Conservation (phyloP, 768 basidiomycete species). For the Clathrus columnatus region DNA sequence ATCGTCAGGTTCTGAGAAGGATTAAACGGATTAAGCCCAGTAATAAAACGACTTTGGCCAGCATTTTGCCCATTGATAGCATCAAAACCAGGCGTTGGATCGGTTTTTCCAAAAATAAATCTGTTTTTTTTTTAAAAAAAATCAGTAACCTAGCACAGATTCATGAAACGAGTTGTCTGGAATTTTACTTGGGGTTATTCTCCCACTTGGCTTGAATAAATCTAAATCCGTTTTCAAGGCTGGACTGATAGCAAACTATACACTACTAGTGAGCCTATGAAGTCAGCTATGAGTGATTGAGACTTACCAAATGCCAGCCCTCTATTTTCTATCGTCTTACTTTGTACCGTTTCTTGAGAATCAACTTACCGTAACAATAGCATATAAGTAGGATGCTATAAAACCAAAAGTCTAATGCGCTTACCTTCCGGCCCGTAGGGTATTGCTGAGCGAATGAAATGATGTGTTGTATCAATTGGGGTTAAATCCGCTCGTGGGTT, state of each 20-base stretch:
- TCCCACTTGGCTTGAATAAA: constrained; percentile 22
- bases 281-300: background rate
- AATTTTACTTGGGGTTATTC: background rate
- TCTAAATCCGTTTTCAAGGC: constrained; percentile 23
- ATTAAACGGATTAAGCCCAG: constrained; percentile 18
- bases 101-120: constrained; percentile 7
- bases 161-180: background rate
- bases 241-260: constrained; percentile 24
- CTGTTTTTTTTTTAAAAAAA: no score
- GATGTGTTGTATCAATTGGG: constrained; percentile 12
- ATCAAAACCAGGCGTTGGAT: constrained; percentile 32
- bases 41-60: constrained; percentile 12
- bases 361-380: constrained; percentile 21
- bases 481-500: constrained; percentile 22
- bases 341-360: constrained; percentile 24
- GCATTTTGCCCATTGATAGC: constrained; percentile 32
- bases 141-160: constrained; percentile 16
- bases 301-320: constrained; percentile 36
- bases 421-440: constrained; percentile 41
- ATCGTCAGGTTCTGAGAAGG: constrained; percentile 12
- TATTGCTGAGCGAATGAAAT: constrained; percentile 41
- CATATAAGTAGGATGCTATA: background rate
- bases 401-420: background rate
- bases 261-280: background rate
- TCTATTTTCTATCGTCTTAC: constrained; percentile 36